Conservation (phyloP, 352 stramenopile genomes). For the Pythium apleroticum region DNA sequence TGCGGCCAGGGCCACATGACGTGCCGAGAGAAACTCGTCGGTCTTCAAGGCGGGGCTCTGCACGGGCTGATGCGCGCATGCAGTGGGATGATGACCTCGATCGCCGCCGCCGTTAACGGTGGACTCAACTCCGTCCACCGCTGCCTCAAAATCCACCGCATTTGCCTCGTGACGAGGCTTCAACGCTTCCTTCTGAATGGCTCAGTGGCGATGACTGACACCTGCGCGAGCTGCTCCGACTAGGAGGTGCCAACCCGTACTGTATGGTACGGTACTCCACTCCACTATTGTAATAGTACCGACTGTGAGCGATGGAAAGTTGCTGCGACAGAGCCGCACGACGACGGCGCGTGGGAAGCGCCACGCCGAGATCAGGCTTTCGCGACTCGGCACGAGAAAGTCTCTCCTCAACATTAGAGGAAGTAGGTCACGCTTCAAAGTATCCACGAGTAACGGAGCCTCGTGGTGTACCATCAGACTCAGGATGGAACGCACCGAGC, state of each 20-base stretch:
- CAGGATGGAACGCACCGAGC: not conserved
- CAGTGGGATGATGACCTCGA: not conserved
- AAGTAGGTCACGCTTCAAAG: not conserved
- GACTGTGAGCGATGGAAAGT: not conserved
- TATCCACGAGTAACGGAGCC: constrained; percentile 4
- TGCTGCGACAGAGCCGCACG: not conserved
- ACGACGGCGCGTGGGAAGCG: not conserved
- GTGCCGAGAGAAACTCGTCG: not conserved
- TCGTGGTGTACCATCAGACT: not conserved
- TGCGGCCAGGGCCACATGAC: not conserved
- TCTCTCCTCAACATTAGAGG: not conserved
- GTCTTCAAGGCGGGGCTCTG: not conserved
- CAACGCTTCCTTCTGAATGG: too few relatives aligned
- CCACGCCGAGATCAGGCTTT: not conserved
- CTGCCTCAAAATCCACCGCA: not conserved
- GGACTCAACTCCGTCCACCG: not conserved
- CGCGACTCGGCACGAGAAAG: constrained; percentile 1
- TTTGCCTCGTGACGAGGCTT: too few relatives aligned
- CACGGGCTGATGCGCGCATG: not conserved
- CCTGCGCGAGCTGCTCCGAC: not conserved
- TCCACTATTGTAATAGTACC: too few relatives aligned
- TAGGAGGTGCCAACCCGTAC: not conserved
- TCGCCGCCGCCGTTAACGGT: not conserved
- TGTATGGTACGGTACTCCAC: not conserved
- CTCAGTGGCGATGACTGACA: not conserved